Conservation (phyloP, 2,329 filamentous ascomycete genomes). For the Fusarium sp. region DNA sequence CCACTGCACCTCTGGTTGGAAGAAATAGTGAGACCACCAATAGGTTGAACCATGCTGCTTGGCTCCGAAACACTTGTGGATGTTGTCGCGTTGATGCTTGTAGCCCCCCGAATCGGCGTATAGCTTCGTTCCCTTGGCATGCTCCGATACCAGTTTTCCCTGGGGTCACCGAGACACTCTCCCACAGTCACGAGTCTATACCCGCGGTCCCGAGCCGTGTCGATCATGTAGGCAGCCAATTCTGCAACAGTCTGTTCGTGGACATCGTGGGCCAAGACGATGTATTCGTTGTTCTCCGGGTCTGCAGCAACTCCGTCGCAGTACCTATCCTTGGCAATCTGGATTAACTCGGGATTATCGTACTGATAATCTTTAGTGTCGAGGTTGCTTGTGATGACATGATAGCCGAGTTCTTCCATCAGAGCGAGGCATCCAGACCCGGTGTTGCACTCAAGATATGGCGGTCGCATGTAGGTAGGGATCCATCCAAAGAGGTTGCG, state of each 20-base stretch:
- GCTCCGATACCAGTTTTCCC: constrained; percentile 67
- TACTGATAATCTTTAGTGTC: constrained; percentile 75
- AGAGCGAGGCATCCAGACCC: constrained; percentile 58
- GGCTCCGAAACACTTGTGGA: constrained; percentile 24
- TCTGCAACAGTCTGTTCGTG: constrained; percentile 63
- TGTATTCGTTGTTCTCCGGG: constrained; percentile 56
- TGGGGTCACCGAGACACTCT: constrained; percentile 69
- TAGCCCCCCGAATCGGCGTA: constrained; percentile 13
- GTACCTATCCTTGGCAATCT: constrained; percentile 59
- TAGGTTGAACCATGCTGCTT: constrained; percentile 37
- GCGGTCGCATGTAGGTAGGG: constrained; percentile 62
- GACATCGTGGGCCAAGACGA: constrained; percentile 69
- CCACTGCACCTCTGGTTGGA: constrained; percentile 58
- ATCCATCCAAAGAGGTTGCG: constrained; percentile 59
- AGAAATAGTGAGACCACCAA: constrained; percentile 46
- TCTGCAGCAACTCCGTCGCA: constrained; percentile 55
- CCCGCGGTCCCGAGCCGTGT: constrained; percentile 58
- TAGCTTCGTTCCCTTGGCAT: constrained; percentile 36
- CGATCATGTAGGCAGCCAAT: constrained; percentile 61
- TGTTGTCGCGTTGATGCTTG: constrained; percentile 28
- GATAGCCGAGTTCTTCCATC: constrained; percentile 64
- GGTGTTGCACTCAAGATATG: constrained; percentile 61
- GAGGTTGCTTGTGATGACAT: constrained; percentile 70
- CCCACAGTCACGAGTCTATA: constrained; percentile 68
- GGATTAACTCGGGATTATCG: constrained; percentile 64